A percentile compares a stretch with the other conserved stretches of the same genome.
Conservation (phyloP, 1,284 basidiomycete genomes). For the Dichomitus squalens region DNA sequence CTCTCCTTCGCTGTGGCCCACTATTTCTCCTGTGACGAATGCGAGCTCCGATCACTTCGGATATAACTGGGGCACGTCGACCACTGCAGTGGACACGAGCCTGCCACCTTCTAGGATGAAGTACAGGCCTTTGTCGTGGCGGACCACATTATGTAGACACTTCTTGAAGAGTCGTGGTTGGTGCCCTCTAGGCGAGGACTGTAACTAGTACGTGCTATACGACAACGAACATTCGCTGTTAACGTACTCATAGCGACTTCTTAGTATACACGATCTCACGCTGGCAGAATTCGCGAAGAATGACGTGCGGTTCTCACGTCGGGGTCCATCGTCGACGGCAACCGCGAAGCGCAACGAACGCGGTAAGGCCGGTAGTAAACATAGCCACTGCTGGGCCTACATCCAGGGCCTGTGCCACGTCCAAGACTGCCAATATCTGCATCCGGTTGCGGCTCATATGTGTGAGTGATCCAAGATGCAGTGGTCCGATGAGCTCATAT, state of each 20-base stretch:
- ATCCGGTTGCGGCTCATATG: constrained; percentile 34
- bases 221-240: not conserved
- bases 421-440: constrained; percentile 37
- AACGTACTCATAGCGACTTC: constrained; percentile 2
- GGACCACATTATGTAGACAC: constrained; percentile 45
- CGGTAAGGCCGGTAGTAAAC: constrained; percentile 30
- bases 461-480: constrained; percentile 32
- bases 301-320: constrained; percentile 24
- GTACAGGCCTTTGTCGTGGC: constrained; percentile 35
- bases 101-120: constrained; percentile 15
- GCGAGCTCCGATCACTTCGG: constrained; percentile 11
- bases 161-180: constrained; percentile 44
- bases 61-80: constrained; percentile 12
- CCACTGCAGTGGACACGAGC: not conserved
- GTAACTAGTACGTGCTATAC: constrained; percentile 43
- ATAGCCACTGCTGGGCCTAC: constrained; percentile 45
- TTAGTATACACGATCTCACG: constrained; percentile 44
- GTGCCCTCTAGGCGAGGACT: constrained; percentile 47
- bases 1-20: constrained; percentile 16
- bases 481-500: not conserved
- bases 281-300: constrained; percentile 28
- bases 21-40: constrained; percentile 17
- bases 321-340: not conserved
- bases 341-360: constrained; percentile 5
- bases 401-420: constrained; percentile 40